Conservation (phyloP, 805 yeast species). For the Pichia cabralensis region DNA sequence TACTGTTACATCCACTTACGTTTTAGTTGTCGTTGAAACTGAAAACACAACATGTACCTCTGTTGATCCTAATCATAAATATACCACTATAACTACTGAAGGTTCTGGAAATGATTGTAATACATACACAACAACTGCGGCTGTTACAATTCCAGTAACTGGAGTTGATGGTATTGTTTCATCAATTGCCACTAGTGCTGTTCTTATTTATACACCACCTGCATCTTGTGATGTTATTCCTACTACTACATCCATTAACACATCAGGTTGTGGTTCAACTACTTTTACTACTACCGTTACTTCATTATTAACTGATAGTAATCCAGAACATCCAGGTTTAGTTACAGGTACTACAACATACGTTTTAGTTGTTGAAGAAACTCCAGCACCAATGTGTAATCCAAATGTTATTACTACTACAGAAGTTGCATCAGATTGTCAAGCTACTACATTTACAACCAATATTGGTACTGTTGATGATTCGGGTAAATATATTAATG, state of each 20-base stretch:
- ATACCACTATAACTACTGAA: not conserved
- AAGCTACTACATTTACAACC: not conserved
- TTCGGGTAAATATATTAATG: constrained; percentile 2
- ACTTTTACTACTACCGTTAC: not conserved
- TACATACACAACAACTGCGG: not conserved
- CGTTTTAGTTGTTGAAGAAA: constrained; percentile 3
- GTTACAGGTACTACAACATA: not conserved
- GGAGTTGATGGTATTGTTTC: no score
- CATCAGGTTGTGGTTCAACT: constrained; percentile 1
- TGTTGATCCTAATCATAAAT: not conserved
- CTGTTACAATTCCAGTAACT: not conserved
- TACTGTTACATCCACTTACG: not conserved
- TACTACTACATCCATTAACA: not conserved
- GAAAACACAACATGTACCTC: not conserved
- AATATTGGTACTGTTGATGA: constrained; percentile 1
- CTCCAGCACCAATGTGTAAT: constrained; percentile 4
- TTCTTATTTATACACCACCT: not conserved
- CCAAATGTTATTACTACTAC: constrained; percentile 1
- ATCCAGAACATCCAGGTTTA: no score
- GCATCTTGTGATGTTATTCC: not conserved
- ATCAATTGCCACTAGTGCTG: not conserved
- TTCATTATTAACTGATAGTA: not conserved
- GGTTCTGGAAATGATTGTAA: not conserved
- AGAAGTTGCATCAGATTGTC: constrained; percentile 1
- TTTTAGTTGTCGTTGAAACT: not conserved